Evolutionary conservation across 768 basidiomycete genomes (phyloP), one percentile per base, ranked within the genome.

Genomic region (Lactarius hengduanensis): DNA sequence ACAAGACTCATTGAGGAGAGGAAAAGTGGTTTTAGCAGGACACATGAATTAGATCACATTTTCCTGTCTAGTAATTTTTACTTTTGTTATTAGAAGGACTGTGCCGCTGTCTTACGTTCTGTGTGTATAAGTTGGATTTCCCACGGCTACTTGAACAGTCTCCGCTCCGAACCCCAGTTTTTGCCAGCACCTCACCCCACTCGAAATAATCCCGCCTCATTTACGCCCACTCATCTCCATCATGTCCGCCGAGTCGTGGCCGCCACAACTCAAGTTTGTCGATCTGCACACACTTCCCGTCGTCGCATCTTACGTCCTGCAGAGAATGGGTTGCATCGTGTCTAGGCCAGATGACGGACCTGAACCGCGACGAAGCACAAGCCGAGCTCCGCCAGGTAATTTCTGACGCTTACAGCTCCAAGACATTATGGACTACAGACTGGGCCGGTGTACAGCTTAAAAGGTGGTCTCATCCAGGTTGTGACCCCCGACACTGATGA

Each of bases 261-360:
- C 90, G 8, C 90, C 87, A 68, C 86, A 84, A 72, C 81, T 92
- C 69, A 92, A 92, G 90, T 92, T 70, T 71, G 84, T 66, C 45
- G 54, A 62, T 55, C 11, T 43, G 4, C 40, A 50, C 50, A 59
- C 50, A 26, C 59, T 34, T 60, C 18, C 43, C 34, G 57, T 65
- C 65, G 32, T 32, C 70, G 76, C 62, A 67, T n/a, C 53, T 56
- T 30, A 64, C 26, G 10, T 64, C 61, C 20, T 73, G 18, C 75
- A 98, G 96, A 80, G 88, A 91, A 76, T 98, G 95, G 94, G 96
- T 98, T 36, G 92, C 95, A 74, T 89, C 88, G 77, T 96, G 92
- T 74, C 82, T 98, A 30, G 89, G 91, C 30, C 89, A 94, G 78
- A 96, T 96, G 82, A 92, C 92, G 20, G 90, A 95, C 70, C 77